These are phyloP conservation scores for Setaria viridis DNA, from an alignment of 202 grass and related monocot genomes.

Conservation along the genomic window DNA sequence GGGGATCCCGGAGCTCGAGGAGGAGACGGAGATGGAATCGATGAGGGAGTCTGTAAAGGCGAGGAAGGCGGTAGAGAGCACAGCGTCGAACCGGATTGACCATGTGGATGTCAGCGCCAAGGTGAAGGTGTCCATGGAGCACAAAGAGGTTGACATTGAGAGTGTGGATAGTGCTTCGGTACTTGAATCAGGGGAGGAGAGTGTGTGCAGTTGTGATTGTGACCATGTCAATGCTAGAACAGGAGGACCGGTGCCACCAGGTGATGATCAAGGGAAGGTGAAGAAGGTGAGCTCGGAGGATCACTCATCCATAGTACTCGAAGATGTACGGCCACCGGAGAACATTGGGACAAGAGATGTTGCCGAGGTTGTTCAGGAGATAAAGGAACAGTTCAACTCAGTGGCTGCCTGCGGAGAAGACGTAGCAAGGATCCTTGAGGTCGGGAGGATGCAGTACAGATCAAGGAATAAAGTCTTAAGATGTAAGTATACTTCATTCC, in stretches of 20 bases:
- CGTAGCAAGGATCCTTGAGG: conserved; percentile 81
- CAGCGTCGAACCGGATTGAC: conserved; percentile 34
- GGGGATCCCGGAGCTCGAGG: conserved; percentile 91
- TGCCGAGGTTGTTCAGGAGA: conserved; percentile 69
- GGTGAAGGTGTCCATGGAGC: conserved; percentile 54
- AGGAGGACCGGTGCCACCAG: background rate
- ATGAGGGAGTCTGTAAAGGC: conserved; percentile 56
- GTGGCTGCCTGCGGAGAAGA: conserved; percentile 68
- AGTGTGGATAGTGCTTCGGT: conserved; percentile 40
- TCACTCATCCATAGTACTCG: conserved; percentile 47
- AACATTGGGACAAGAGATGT: conserved; percentile 66
- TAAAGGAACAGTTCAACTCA: conserved; percentile 83
- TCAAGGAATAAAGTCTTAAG: conserved; percentile 60
- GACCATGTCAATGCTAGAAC: conserved; percentile 22
- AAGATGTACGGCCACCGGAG: conserved; percentile 24
- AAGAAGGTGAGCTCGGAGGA: conserved; percentile 66
- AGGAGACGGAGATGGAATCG: conserved; percentile 84
- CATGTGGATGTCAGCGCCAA: conserved; percentile 46
- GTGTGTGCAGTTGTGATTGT: conserved; percentile 44
- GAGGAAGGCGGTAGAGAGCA: conserved; percentile 65
- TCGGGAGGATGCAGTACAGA: conserved; percentile 62
- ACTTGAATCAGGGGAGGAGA: conserved; percentile 49
- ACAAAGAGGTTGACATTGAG: conserved; percentile 45
- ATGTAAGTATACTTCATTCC: conserved; percentile 66
- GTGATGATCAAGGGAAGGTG: conserved; percentile 44